A percentile compares a stretch with the other conserved stretches of the same genome.
Evolutionary conservation across 345 rosid genomes (phyloP).

Genomic region (Ailanthus altissimus): DNA sequence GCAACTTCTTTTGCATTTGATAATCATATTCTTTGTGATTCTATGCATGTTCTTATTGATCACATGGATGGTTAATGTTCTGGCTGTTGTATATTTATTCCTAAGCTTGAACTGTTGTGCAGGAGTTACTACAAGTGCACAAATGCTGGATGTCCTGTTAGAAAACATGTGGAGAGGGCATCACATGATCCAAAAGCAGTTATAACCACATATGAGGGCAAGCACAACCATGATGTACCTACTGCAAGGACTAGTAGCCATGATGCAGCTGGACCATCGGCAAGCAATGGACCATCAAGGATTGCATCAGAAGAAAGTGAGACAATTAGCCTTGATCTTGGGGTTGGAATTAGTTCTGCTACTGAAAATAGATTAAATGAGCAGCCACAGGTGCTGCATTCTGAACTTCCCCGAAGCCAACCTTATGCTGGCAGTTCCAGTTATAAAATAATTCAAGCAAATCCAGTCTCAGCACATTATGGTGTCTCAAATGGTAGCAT

Average conservation of each 20-base stretch:
- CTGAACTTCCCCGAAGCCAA: slow-evolving; percentile 44
- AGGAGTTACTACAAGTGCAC: slow-evolving; percentile 99
- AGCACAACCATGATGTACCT: slow-evolving; percentile 96
- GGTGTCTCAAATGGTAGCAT: slow-evolving; percentile 56
- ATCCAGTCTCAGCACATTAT: slow-evolving; percentile 48
- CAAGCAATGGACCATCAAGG: slow-evolving; percentile 47
- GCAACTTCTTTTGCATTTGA: neutral
- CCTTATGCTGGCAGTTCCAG: slow-evolving; percentile 42
- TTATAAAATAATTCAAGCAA: slow-evolving; percentile 55
- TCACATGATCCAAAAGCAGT: slow-evolving; percentile 98
- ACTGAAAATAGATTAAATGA: slow-evolving; percentile 47
- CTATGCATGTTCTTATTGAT: neutral
- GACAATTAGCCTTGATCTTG: slow-evolving; percentile 88
- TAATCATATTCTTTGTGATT: neutral
- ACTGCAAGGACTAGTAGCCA: slow-evolving; percentile 65
- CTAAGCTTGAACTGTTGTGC: slow-evolving; percentile 22
- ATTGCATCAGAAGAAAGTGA: slow-evolving; percentile 55
- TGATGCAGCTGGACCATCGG: slow-evolving; percentile 54
- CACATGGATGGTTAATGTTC: neutral
- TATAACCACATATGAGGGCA: slow-evolving; percentile 97
- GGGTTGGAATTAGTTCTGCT: slow-evolving; percentile 75
- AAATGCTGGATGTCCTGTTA: slow-evolving; percentile 84
- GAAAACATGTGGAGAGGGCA: slow-evolving; percentile 99
- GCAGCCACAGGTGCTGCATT: slow-evolving; percentile 40
- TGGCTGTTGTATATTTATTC: neutral